A percentile compares a stretch with the other conserved stretches of the same genome.
Evolutionary conservation across 345 rosid species (phyloP).

Genomic region (Ailanthus altissimus): DNA sequence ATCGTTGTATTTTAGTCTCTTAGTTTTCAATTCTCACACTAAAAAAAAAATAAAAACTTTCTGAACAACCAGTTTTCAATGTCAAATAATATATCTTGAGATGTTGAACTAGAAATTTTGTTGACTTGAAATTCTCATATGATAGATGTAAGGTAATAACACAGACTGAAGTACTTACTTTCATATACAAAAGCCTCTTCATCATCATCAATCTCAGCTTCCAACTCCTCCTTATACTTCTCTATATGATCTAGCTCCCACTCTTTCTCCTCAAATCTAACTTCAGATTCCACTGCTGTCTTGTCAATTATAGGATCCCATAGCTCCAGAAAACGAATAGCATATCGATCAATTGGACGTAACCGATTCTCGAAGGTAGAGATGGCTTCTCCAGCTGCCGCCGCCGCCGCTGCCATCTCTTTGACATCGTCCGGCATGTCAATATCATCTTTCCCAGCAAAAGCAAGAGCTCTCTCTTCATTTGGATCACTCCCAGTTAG

Average conservation of each 20-base stretch:
- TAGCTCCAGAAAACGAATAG: slow-evolving; percentile 74
- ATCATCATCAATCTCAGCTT: slow-evolving; percentile 98
- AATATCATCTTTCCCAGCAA: slow-evolving; percentile 68
- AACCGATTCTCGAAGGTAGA: slow-evolving; percentile 83
- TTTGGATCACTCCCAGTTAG: slow-evolving; percentile 35
- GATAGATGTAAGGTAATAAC: slow-evolving; percentile 10
- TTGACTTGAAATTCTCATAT: slow-evolving; percentile 3
- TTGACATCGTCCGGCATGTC: slow-evolving; percentile 92
- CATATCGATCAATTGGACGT: slow-evolving; percentile 96
- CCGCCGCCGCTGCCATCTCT: slow-evolving; percentile 95
- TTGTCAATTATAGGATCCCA: slow-evolving; percentile 97
- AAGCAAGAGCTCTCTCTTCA: slow-evolving; percentile 60
- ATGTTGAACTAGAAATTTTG: slow-evolving; percentile 13
- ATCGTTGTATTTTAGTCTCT: neutral
- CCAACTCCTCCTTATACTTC: slow-evolving; percentile 97
- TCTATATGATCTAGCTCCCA: slow-evolving; percentile 99
- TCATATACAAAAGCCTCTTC: slow-evolving; percentile 98
- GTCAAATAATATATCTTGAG: neutral
- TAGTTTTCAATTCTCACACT: neutral
- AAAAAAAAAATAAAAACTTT: neutral
- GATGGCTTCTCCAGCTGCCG: slow-evolving; percentile 87
- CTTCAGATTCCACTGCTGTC: slow-evolving; percentile 69
- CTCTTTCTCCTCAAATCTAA: slow-evolving; percentile 77
- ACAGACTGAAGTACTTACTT: slow-evolving; percentile 56
- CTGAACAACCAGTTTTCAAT: slow-evolving; percentile 7